A percentile compares a stretch with the other conserved stretches of the same genome.
These are phyloP conservation scores for Hypoxylon sp. DNA, from an alignment of 2,329 filamentous ascomycete genomes.

Conservation along the genomic window DNA sequence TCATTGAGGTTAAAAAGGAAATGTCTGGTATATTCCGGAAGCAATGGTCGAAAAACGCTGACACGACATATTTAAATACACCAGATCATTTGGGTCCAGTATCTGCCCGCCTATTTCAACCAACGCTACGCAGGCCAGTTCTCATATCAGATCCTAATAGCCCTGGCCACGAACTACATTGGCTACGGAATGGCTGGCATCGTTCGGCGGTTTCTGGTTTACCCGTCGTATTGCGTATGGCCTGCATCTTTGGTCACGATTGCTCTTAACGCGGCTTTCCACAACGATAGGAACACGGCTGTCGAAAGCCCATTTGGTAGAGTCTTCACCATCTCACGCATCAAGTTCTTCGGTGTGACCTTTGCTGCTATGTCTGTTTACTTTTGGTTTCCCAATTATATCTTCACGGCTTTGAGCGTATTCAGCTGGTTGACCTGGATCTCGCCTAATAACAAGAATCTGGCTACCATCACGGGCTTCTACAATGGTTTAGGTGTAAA, in stretches of 20 bases:
- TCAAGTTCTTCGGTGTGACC: slow-evolving; percentile 62
- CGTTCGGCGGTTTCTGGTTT: slow-evolving; percentile 65
- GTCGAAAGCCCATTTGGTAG: slow-evolving; percentile 60
- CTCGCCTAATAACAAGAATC: slow-evolving; percentile 55
- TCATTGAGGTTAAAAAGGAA: no score
- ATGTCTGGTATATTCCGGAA: no score
- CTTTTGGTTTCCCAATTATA: slow-evolving; percentile 67
- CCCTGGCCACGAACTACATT: slow-evolving; percentile 67
- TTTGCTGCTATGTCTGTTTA: slow-evolving; percentile 66
- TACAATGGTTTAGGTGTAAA: slow-evolving; percentile 56
- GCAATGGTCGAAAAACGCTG: no score
- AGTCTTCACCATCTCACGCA: slow-evolving; percentile 60
- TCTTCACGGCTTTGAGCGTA: slow-evolving; percentile 62
- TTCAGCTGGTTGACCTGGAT: slow-evolving; percentile 72
- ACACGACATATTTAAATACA: no score
- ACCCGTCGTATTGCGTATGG: slow-evolving; percentile 66
- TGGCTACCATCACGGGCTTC: slow-evolving; percentile 54
- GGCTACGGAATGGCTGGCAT: slow-evolving; percentile 69
- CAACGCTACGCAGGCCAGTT: slow-evolving; percentile 65
- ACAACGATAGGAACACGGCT: slow-evolving; percentile 59
- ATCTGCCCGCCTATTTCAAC: slow-evolving; percentile 65
- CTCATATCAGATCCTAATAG: slow-evolving; percentile 66
- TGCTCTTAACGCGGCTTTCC: slow-evolving; percentile 64
- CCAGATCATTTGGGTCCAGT: slow-evolving; percentile 65
- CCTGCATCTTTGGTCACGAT: slow-evolving; percentile 64